These are phyloP conservation scores for Brachypodium distachyon DNA, from an alignment of 202 grass and related monocot genomes.

Conservation along the genomic window DNA sequence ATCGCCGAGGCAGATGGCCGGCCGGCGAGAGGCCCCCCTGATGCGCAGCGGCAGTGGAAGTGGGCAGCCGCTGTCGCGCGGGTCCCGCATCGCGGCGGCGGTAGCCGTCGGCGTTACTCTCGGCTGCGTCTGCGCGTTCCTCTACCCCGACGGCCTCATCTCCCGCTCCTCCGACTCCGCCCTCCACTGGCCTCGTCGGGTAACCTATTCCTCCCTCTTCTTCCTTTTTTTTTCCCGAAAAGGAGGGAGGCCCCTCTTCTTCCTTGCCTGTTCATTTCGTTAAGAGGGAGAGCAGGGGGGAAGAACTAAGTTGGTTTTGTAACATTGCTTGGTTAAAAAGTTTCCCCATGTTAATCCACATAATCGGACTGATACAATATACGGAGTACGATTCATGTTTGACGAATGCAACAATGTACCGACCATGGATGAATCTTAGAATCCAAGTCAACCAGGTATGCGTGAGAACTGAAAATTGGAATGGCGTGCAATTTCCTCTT, in stretches of 20 bases:
- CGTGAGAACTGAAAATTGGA: background rate
- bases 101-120: conserved; percentile 64
- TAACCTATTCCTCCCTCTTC: background rate
- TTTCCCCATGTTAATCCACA: background rate
- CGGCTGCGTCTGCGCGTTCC: conserved; percentile 70
- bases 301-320: background rate
- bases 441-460: background rate
- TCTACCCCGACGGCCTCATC: conserved; percentile 87
- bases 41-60: conserved; percentile 32
- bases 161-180: conserved; percentile 23
- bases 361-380: background rate
- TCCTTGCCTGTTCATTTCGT: background rate
- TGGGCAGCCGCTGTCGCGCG: conserved; percentile 56
- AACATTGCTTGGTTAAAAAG: background rate
- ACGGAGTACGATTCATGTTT: background rate
- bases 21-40: conserved; percentile 63
- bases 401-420: background rate
- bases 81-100: conserved; percentile 68
- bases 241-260: too few relatives aligned
- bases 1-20: conserved; percentile 40
- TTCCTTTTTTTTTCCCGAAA: too few relatives aligned
- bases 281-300: background rate
- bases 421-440: background rate
- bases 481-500: background rate
- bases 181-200: conserved; percentile 35